A percentile compares a stretch with the other conserved stretches of the same genome.
Conservation (phyloP, 805 yeast species). For the Yamadazyma olivae region DNA sequence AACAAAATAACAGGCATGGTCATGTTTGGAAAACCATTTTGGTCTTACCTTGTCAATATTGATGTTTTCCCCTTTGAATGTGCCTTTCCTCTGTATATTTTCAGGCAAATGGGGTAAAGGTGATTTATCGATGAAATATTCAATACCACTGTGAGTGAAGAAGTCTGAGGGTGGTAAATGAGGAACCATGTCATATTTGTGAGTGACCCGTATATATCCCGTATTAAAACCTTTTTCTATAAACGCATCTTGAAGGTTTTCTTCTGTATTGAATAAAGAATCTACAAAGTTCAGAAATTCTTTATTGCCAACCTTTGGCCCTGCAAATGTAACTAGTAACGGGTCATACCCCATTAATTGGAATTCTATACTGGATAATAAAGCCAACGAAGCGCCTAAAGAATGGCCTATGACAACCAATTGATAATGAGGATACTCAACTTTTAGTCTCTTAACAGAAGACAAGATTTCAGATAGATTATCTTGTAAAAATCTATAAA, state of each 20-base stretch:
- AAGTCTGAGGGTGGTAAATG: slow-evolving; percentile 51
- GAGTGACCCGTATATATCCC: slow-evolving; percentile 56
- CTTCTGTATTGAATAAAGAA: slow-evolving; percentile 38
- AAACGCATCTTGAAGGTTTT: slow-evolving; percentile 19
- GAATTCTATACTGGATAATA: slow-evolving; percentile 61
- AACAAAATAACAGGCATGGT: slow-evolving; percentile 30
- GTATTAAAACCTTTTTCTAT: slow-evolving; percentile 19
- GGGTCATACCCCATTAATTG: slow-evolving; percentile 52
- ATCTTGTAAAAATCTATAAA: slow-evolving; percentile 44
- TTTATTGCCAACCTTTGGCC: slow-evolving; percentile 62
- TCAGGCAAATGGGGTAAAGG: slow-evolving; percentile 33
- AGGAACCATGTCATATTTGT: slow-evolving; percentile 58
- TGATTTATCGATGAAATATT: slow-evolving; percentile 42
- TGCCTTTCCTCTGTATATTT: slow-evolving; percentile 5
- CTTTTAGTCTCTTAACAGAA: slow-evolving; percentile 28
- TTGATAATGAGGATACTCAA: slow-evolving; percentile 44
- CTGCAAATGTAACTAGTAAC: slow-evolving; percentile 56
- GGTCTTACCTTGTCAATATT: slow-evolving; percentile 16
- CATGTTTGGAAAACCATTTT: slow-evolving; percentile 20
- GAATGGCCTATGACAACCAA: slow-evolving; percentile 70
- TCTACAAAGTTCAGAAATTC: slow-evolving; percentile 53
- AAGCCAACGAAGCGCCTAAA: slow-evolving; percentile 69
- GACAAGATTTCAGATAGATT: slow-evolving; percentile 38
- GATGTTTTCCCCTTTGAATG: background rate
- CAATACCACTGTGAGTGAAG: slow-evolving; percentile 48